Evolutionary conservation across 257 asterid species (phyloP).

Genomic region (Asclepias syriaca): DNA sequence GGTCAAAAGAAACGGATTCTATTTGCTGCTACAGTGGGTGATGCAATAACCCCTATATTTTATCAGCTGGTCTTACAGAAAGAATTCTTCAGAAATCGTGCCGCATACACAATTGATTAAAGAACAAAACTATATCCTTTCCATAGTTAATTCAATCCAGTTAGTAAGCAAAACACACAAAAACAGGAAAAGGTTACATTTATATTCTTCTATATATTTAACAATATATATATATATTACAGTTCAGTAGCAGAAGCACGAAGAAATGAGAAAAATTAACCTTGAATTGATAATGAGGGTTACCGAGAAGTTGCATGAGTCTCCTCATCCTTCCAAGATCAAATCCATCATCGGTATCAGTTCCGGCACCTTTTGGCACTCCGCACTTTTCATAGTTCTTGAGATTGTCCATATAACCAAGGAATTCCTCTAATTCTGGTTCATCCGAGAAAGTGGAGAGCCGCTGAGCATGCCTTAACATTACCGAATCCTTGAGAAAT

Average conservation of each 20-base stretch:
- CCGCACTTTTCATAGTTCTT: slow-evolving; percentile 82
- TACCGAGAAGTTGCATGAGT: slow-evolving; percentile 62
- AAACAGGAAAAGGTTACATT: not conserved
- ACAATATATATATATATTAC: not conserved
- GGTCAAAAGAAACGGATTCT: not conserved
- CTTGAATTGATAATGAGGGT: slow-evolving; percentile 82
- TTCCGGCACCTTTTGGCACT: slow-evolving; percentile 83
- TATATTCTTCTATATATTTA: not conserved
- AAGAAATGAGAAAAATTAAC: slow-evolving; percentile 22
- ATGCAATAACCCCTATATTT: not conserved
- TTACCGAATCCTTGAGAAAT: slow-evolving; percentile 11
- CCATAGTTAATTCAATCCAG: not conserved
- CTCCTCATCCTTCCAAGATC: slow-evolving; percentile 87
- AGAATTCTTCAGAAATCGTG: not conserved
- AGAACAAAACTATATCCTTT: not conserved
- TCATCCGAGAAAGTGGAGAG: slow-evolving; percentile 37
- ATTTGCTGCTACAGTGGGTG: not conserved
- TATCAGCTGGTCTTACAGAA: not conserved
- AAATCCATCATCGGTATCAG: slow-evolving; percentile 75
- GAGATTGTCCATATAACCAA: slow-evolving; percentile 60
- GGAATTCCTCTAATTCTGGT: slow-evolving; percentile 44
- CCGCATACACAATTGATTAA: not conserved
- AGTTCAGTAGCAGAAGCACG: not conserved
- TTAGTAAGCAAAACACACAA: not conserved
- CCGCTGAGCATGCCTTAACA: slow-evolving; percentile 14